These are phyloP conservation scores for Corynespora cassiicola DNA, from an alignment of 2,329 filamentous ascomycete genomes.

Conservation along the genomic window DNA sequence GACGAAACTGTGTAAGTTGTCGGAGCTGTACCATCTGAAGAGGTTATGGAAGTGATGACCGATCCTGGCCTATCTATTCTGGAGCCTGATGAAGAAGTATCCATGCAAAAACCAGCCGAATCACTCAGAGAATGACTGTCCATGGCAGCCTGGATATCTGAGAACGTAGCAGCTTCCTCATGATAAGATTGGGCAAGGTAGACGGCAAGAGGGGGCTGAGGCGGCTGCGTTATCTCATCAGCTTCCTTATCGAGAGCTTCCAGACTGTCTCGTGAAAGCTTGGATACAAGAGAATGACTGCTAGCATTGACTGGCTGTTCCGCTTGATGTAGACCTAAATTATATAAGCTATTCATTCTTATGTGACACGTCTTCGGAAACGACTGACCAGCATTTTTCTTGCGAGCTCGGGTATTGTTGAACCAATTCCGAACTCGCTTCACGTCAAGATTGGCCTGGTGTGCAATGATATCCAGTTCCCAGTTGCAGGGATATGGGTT, in stretches of 20 bases:
- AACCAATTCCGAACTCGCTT: constrained; percentile 45
- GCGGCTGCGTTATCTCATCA: constrained; percentile 22
- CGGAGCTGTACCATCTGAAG: constrained; percentile 38
- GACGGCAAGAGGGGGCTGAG: constrained; percentile 38
- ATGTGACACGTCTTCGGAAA: no score
- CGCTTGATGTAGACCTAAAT: neutral
- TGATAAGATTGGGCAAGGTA: constrained; percentile 44
- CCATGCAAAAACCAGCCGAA: constrained; percentile 24
- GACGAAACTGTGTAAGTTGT: constrained; percentile 41
- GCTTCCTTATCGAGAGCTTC: constrained; percentile 33
- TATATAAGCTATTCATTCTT: no score
- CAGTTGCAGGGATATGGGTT: constrained; percentile 44
- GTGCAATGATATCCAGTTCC: constrained; percentile 45
- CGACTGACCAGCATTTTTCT: constrained; percentile 32
- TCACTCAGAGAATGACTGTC: constrained; percentile 27
- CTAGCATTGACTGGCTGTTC: no score
- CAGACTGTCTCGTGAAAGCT: constrained; percentile 38
- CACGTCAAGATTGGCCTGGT: constrained; percentile 43
- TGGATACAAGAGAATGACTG: constrained; percentile 20
- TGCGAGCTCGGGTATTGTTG: constrained; percentile 42
- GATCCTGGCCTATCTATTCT: constrained; percentile 30
- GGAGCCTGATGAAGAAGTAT: constrained; percentile 31
- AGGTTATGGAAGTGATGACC: constrained; percentile 37
- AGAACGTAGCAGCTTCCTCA: constrained; percentile 36
- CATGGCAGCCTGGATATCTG: constrained; percentile 39